Percentiles rank a stretch among this genome's conserved stretches.
Conservation (phyloP, 148 eudicot genomes). For the Spergularia marina region DNA sequence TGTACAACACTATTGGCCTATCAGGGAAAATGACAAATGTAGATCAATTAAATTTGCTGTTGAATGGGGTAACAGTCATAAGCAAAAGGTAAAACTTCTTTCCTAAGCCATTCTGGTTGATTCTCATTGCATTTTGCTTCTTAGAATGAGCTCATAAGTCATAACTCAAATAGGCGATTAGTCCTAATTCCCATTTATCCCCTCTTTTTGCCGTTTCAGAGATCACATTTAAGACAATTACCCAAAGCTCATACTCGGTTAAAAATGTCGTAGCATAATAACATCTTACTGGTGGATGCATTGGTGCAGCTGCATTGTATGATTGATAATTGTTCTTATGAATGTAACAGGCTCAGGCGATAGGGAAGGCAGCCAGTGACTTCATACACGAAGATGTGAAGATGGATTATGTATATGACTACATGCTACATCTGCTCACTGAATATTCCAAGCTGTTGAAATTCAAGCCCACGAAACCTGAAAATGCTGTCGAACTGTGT, state of each 20-base stretch:
- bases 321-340: not conserved
- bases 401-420: slow-evolving; percentile 79
- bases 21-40: slow-evolving; percentile 59
- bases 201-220: not conserved
- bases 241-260: not conserved
- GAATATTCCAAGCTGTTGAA: slow-evolving; percentile 69
- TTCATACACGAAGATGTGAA: slow-evolving; percentile 56
- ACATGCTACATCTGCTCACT: slow-evolving; percentile 74
- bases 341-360: slow-evolving; percentile 58
- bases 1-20: slow-evolving; percentile 70
- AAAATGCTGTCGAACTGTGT: slow-evolving; percentile 63
- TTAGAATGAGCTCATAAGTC: no score
- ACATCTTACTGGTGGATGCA: not conserved
- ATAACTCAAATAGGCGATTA: no score
- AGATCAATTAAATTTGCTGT: slow-evolving; percentile 74
- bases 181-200: no score
- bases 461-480: slow-evolving; percentile 59
- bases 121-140: not conserved
- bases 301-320: not conserved
- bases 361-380: slow-evolving; percentile 55
- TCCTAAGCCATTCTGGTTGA: not conserved
- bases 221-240: not conserved
- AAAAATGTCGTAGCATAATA: not conserved
- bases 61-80: slow-evolving; percentile 72
- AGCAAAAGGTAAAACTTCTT: slow-evolving; percentile 45